Evolutionary conservation across 129 eudicot species (phyloP).

Genomic region (Silybum marianum): DNA sequence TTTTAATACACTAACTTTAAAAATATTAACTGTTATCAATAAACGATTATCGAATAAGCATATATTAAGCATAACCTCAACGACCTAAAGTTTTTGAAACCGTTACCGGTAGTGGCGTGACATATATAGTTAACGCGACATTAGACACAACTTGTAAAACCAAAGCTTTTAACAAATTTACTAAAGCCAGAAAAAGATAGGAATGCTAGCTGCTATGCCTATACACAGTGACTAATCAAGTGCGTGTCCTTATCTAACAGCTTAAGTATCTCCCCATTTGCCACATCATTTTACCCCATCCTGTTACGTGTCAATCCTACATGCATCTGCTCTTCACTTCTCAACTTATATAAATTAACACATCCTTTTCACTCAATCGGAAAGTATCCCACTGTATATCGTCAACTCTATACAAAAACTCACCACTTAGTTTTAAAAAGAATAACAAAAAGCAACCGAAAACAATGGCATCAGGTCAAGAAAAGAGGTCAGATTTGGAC

Average conservation of each 20-base stretch:
- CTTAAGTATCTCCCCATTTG: constrained; percentile 13
- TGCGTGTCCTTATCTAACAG: constrained; percentile 32
- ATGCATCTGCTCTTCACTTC: background rate
- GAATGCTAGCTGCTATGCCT: background rate
- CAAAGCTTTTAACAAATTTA: no score
- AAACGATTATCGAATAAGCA: no score
- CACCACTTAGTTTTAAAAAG: background rate
- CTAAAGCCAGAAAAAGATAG: background rate
- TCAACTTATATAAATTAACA: background rate
- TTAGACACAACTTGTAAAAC: no score
- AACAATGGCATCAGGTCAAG: constrained; percentile 56
- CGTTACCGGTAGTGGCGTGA: no score
- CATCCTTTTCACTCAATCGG: background rate
- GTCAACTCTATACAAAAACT: background rate
- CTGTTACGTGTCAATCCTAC: constrained; percentile 25
- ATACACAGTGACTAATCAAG: constrained; percentile 29
- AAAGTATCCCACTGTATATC: background rate
- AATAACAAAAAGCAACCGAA: background rate
- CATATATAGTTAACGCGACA: no score
- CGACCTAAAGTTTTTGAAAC: no score
- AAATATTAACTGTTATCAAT: no score
- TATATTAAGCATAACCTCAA: no score
- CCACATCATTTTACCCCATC: constrained; percentile 25
- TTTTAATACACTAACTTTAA: no score
- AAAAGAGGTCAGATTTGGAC: constrained; percentile 53